Base-by-base conservation (phyloP, 1,139 yeast genomes). In the Lodderomyces parapsilosis region DNA sequence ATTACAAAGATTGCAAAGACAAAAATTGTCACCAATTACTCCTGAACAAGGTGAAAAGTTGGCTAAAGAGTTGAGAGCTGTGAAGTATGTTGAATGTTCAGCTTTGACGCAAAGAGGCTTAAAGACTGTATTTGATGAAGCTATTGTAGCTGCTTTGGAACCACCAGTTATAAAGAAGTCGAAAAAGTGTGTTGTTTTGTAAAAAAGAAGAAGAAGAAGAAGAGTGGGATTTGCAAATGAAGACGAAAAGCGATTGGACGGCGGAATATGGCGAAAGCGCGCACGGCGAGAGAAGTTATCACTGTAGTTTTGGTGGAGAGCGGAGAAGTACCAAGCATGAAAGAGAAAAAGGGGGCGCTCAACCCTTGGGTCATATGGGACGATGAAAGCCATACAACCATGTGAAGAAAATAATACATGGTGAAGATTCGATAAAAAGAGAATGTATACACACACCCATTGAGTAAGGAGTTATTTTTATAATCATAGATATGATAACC, bases 91-190 rank as follows among this genome's bases (percentile, higher is more conserved):
- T 40, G 98, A 91, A 68, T 91, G 98, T 68, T 89, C 97, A 13
- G 98, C 98, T n/a, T 78, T 93, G 60, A 91, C 97, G 43, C 98
- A 91, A 71, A 83, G 91, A 63, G 98, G 98, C 11, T 79, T 91
- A 63, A 91, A 91, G 70, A 90, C 94, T 52, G 96, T 91, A 27
- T 91, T 91, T 66, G 98, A 91, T 62, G 97, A 91, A 66, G 97
- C 98, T 32, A 93, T 93, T 49, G 97, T 93, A 43, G 96, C 96
- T 49, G 96, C 96, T 43, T 76, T 89, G 53, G 96, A 88, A 63
- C 96, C 96, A 41, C 96, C 96, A 27, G 91, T 85, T 46, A 81
- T 85, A 59, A 85, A 83, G 64, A 85, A 86, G 77, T 81, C 82
- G 55, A 85, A 83, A 70, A 87, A 86, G 64, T 90, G 97, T 76